Base-by-base conservation (phyloP, 495 filamentous ascomycete genomes). In the Cercophora newfieldiana region DNA sequence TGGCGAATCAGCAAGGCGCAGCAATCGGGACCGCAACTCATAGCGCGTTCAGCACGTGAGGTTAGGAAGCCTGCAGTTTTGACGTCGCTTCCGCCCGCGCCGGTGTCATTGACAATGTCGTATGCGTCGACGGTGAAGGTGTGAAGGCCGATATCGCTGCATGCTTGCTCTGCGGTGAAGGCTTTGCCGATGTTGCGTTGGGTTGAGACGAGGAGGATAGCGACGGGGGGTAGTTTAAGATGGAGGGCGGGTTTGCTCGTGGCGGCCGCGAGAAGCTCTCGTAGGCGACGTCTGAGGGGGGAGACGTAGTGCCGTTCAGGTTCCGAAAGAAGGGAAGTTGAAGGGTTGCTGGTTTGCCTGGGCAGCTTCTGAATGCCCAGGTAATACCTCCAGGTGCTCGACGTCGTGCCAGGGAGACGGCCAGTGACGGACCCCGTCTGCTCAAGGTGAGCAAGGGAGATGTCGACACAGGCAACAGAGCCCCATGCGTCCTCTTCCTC, bases 121-220 rank as follows among this genome's bases (percentile, higher is more conserved):
- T 96, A 97, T 0, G 92, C 90, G 73, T 97, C 92, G 64, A 99
- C 90, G 12, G 88, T 79, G 71, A 97, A 98, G 1, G 87, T 89
- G 74, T 99, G 95, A 3, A 97, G 78, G 14, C 96, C 95, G 56
- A 97, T 89, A 66, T 97, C 95, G 0, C 88, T 84, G 71, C 91
- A 93, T 3, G 94, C 92, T n/a, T 85, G 85, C 0, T 80, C 82
- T 0, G 92, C 92, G 7, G 93, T 70, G 4, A 87, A 90, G 19
- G 88, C 83, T 74, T 99, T 99, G 25, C 95, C 95, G 68, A 98
- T 96, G 54, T 90, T 89, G 51, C 96, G 87, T 69, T 99, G 95
- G 3, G 91, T 95, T 3, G 94, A 97, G 3, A 89, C 88, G 8
- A 99, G 80, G 1, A 99, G 82, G 61, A 99, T 90, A 2, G 93